Evolutionary conservation across 2,329 filamentous ascomycete genomes (phyloP).

Genomic region (Trichothecium roseum): DNA sequence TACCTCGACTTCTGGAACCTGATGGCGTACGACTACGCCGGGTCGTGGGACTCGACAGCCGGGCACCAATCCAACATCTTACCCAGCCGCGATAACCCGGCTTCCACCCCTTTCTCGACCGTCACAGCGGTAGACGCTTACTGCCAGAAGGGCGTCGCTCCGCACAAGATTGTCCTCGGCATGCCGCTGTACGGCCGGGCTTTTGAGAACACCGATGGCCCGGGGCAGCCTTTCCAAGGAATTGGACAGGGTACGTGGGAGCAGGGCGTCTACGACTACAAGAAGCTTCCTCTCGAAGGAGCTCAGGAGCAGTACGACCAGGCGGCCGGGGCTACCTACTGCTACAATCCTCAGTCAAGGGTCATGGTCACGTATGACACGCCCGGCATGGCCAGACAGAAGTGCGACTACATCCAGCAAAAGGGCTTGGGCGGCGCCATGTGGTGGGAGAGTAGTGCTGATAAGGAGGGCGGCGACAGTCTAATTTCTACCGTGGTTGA

Average conservation of each 20-base stretch:
- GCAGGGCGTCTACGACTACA: constrained; percentile 79
- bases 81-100: constrained; percentile 43
- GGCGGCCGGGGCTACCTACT: constrained; percentile 61
- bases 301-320: constrained; percentile 55
- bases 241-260: constrained; percentile 78
- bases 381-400: constrained; percentile 52
- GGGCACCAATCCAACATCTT: constrained; percentile 79
- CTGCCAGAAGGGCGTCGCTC: constrained; percentile 48
- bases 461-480: constrained; percentile 55
- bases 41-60: constrained; percentile 62
- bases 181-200: constrained; percentile 89
- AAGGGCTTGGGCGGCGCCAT: constrained; percentile 74
- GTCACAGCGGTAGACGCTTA: constrained; percentile 63
- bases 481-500: constrained; percentile 57
- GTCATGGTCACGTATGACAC: constrained; percentile 76
- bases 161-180: constrained; percentile 72
- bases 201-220: constrained; percentile 69
- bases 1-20: constrained; percentile 68
- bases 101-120: constrained; percentile 69
- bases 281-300: constrained; percentile 62
- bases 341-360: constrained; percentile 52
- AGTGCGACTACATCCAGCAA: constrained; percentile 60
- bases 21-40: constrained; percentile 85
- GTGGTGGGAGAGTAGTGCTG: constrained; percentile 92
- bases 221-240: constrained; percentile 58